Evolutionary conservation across 1,284 basidiomycete genomes (phyloP).

Genomic region (Singerocomus inundabilis): DNA sequence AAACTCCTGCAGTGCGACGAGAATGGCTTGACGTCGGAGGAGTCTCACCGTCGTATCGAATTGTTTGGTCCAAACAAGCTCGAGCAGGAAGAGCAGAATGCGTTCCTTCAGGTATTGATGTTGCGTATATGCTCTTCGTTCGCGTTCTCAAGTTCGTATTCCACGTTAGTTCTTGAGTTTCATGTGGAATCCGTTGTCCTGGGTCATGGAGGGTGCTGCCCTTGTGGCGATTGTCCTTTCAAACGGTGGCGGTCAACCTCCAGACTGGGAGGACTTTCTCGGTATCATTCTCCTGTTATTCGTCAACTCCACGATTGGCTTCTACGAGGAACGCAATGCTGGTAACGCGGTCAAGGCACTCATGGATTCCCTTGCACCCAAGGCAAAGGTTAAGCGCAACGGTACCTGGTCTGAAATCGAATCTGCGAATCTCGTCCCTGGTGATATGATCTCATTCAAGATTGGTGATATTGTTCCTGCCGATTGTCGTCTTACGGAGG

Average conservation of each 20-base stretch:
- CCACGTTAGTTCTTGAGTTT: conserved; percentile 83
- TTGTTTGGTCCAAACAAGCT: conserved; percentile 98
- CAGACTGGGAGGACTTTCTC: conserved; percentile 97
- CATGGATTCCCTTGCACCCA: conserved; percentile 98
- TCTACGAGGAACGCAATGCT: conserved; percentile 96
- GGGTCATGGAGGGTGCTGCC: conserved; percentile 99
- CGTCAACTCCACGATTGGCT: conserved; percentile 97
- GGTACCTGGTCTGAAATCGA: conserved; percentile 88
- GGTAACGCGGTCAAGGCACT: conserved; percentile 99
- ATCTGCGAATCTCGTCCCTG: conserved; percentile 84
- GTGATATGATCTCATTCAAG: conserved; percentile 95
- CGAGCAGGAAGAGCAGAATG: conserved; percentile 85
- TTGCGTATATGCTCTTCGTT: neutral
- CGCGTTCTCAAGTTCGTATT: conserved; percentile 10
- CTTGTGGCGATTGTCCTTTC: conserved; percentile 95
- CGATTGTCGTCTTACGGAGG: conserved; percentile 92
- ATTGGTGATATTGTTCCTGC: conserved; percentile 97
- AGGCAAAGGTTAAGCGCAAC: conserved; percentile 88
- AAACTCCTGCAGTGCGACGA: conserved; percentile 89
- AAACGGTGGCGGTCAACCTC: conserved; percentile 84
- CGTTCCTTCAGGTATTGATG: conserved; percentile 68
- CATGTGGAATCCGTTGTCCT: conserved; percentile 99
- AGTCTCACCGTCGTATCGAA: conserved; percentile 84
- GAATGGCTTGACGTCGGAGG: conserved; percentile 72
- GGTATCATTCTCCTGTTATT: conserved; percentile 92